Percentiles rank a stretch among this genome's conserved stretches.
Evolutionary conservation across 2,329 filamentous ascomycete genomes (phyloP).

Genomic region (Phialophora macrospora): DNA sequence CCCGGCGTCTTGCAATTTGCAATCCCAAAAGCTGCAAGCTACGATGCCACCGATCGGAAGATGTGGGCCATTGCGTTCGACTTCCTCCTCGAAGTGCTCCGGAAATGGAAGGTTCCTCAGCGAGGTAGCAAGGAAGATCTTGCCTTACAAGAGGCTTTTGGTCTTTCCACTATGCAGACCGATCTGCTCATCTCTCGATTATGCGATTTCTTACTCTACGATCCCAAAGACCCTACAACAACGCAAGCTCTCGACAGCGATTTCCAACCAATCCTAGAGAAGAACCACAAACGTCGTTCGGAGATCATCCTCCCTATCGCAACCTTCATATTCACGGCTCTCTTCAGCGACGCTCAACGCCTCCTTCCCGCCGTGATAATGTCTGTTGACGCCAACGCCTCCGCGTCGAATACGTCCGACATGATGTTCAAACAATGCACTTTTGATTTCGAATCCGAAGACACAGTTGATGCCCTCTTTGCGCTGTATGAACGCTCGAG

Average conservation of each 20-base stretch:
- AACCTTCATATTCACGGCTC: conserved; percentile 77
- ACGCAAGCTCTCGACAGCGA: conserved; percentile 38
- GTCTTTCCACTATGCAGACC: conserved; percentile 73
- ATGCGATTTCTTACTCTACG: conserved; percentile 74
- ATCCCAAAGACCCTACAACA: conserved; percentile 48
- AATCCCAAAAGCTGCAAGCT: conserved; percentile 27
- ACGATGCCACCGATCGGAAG: conserved; percentile 52
- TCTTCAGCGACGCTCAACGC: conserved; percentile 81
- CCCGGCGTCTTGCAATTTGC: conserved; percentile 72
- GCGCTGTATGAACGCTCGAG: conserved; percentile 72
- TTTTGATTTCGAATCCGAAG: conserved; percentile 69
- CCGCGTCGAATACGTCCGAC: conserved; percentile 82
- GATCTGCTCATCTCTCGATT: conserved; percentile 75
- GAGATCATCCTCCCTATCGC: conserved; percentile 52
- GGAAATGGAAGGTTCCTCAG: conserved; percentile 68
- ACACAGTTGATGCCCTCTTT: conserved; percentile 70
- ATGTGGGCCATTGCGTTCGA: conserved; percentile 74
- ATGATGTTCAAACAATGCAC: conserved; percentile 82
- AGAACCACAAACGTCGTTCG: conserved; percentile 40
- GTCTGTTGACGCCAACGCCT: conserved; percentile 78
- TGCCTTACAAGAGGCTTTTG: conserved; percentile 67
- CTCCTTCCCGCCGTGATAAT: conserved; percentile 84
- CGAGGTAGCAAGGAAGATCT: conserved; percentile 80
- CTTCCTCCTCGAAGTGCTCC: conserved; percentile 75
- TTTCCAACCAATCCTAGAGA: conserved; percentile 46